phyloP scores from a whole-genome alignment of 768 basidiomycete genomes.

The Mycena metata region DNA sequence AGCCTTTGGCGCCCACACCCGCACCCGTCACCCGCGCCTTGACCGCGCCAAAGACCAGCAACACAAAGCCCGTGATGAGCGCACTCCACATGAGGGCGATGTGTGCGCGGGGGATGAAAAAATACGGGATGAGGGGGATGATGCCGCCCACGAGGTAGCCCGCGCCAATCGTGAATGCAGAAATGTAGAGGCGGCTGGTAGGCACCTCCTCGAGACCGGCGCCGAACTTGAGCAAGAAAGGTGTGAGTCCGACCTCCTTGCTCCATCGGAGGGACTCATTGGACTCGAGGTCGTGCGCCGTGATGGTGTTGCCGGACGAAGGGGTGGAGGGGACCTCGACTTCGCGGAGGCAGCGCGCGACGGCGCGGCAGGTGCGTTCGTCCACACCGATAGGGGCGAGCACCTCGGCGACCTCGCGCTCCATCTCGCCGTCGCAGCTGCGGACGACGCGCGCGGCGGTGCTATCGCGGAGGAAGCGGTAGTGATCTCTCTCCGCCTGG shows the following conservation, averaged over 20 bases:
- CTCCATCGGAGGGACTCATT: slow-evolving; percentile 72
- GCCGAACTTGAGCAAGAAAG: slow-evolving; percentile 97
- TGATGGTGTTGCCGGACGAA: slow-evolving; percentile 8
- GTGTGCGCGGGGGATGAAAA: slow-evolving; percentile 83
- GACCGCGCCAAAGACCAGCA: slow-evolving; percentile 92
- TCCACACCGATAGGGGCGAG: slow-evolving; percentile 93
- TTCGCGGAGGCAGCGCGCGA: slow-evolving; percentile 81
- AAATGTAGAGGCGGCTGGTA: slow-evolving; percentile 84
- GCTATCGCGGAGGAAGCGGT: slow-evolving; percentile 80
- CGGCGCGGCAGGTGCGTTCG: slow-evolving; percentile 80
- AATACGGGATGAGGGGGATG: slow-evolving; percentile 93
- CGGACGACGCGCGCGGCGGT: slow-evolving; percentile 87
- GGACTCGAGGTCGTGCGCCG: slow-evolving; percentile 64
- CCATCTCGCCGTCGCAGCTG: slow-evolving; percentile 95
- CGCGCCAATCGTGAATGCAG: slow-evolving; percentile 95
- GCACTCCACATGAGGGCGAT: slow-evolving; percentile 80
- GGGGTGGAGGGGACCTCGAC: slow-evolving; percentile 60
- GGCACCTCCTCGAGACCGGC: slow-evolving; percentile 95
- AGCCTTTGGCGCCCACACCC: slow-evolving; percentile 72
- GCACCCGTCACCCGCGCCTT: slow-evolving; percentile 93
- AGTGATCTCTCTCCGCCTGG: slow-evolving; percentile 96
- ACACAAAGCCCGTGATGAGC: slow-evolving; percentile 84
- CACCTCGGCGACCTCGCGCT: slow-evolving; percentile 91
- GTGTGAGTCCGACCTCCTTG: slow-evolving; percentile 87
- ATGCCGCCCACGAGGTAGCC: slow-evolving; percentile 95